These are phyloP conservation scores for Agaricus bisporus DNA, from an alignment of 768 basidiomycete genomes.

Conservation along the genomic window DNA sequence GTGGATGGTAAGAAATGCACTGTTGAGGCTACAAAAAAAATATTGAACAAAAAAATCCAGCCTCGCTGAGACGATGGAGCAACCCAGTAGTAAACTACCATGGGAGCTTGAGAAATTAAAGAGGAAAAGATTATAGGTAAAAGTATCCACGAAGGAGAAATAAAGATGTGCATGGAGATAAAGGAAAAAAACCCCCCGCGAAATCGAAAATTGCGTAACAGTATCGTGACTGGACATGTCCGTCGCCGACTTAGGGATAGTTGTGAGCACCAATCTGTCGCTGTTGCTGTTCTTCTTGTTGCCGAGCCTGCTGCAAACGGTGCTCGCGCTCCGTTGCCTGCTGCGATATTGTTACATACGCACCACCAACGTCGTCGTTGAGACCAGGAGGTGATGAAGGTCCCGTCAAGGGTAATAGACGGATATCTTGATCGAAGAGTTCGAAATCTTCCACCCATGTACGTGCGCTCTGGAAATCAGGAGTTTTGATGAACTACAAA, in stretches of 20 bases:
- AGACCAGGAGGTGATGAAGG: conserved; percentile 71
- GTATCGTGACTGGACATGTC: neutral
- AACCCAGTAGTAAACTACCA: neutral
- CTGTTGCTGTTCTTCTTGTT: conserved; percentile 3
- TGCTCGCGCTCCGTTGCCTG: conserved; percentile 70
- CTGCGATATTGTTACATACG: conserved; percentile 83
- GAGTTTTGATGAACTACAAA: conserved; percentile 79
- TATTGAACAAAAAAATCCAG: conserved; percentile 7
- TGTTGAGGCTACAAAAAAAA: conserved; percentile 2
- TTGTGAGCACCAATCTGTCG: conserved; percentile 1
- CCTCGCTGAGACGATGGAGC: conserved; percentile 6
- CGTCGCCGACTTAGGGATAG: neutral
- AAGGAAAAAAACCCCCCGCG: neutral
- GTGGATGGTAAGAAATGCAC: conserved; percentile 5
- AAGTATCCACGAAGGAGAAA: conserved; percentile 13
- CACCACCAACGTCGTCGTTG: conserved; percentile 71
- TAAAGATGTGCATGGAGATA: conserved; percentile 12
- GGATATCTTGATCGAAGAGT: conserved; percentile 54
- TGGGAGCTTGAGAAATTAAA: neutral
- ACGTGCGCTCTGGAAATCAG: conserved; percentile 72
- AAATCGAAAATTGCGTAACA: neutral
- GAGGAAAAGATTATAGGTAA: conserved; percentile 14
- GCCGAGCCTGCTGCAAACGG: conserved; percentile 24
- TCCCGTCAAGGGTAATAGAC: conserved; percentile 37
- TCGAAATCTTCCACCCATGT: conserved; percentile 78